Evolutionary conservation across 164 flowering plant genomes (phyloP), one percentile per base, ranked within the genome.

Genomic region (Hamamelis virginiana): DNA sequence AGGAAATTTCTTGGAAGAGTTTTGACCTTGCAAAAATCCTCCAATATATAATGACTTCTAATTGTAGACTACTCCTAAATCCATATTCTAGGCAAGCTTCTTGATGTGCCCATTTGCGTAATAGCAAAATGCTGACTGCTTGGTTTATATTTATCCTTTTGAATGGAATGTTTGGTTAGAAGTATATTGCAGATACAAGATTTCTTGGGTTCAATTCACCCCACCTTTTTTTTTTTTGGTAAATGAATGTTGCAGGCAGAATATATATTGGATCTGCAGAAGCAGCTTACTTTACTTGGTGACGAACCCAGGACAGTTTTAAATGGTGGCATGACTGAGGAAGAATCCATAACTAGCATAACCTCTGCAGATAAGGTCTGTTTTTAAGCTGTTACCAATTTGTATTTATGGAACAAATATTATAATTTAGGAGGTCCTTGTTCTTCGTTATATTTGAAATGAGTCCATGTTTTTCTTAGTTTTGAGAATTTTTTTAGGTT

Each of bases 241-340:
- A 25, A 1, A 25, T 8, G 1, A 22, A 26, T 25, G 10, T 50
- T 79, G 72, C 87, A 96, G 99, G 99, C 97, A 19, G 97, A 90
- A 65, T 75, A 76, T 65, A 90, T 93, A 76, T 74, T 96, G 72
- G 99, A 93, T 76, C 76, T 96, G 70, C 99, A 96, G 83, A 96
- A 93, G 89, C 93, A 89, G 74, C 91, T 93, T 41, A 89, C 91
- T 46, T 73, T 96, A 69, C 69, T 88, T 9, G 90, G 92, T 63
- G 77, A 77, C 59, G 91, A 87, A 64, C 46, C 85, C 9, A 80
- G 80, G 67, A 83, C 52, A 66, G 85, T 83, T 45, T 64, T 82
- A 66, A 90, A 83, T 82, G 89, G 87, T 16, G 65, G 68, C 63
- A 25, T 73, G 10, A 61, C 74, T 14, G 91, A 86, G 19, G 88